These are phyloP conservation scores for Aechmea fasciata DNA, from an alignment of 176 grass and related monocot species.

Conservation along the genomic window DNA sequence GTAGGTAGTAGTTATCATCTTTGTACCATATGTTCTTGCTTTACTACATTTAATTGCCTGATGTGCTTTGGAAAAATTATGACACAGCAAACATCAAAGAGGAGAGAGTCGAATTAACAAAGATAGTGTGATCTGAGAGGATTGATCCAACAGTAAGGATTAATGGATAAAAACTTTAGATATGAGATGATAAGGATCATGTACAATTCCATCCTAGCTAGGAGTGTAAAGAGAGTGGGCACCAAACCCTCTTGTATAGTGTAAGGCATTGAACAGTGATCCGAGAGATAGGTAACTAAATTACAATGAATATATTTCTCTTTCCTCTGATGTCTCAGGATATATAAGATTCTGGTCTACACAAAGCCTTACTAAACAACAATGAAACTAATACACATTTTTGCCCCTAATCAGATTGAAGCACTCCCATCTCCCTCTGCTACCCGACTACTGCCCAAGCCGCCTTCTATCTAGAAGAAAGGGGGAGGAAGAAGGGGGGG, in stretches of 20 bases:
- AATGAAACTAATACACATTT: slow-evolving; percentile 6
- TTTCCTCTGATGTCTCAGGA: slow-evolving; percentile 2
- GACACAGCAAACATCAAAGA: no score
- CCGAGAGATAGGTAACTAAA: not conserved
- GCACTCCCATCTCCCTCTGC: not conserved
- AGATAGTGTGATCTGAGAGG: not conserved
- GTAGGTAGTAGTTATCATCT: no score
- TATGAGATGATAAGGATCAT: no score
- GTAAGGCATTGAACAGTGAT: not conserved
- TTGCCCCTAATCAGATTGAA: not conserved
- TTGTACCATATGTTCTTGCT: no score
- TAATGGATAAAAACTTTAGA: no score
- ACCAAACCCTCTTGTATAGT: no score
- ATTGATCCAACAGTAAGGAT: not conserved
- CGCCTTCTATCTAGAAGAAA: not conserved
- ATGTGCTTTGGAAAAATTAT: no score
- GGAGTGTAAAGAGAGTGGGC: no score
- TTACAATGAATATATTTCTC: not conserved
- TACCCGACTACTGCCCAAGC: not conserved
- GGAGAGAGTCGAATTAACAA: not conserved
- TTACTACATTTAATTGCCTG: no score
- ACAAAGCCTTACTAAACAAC: slow-evolving; percentile 13
- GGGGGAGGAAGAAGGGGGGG: not conserved
- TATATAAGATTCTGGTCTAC: slow-evolving; percentile 8
- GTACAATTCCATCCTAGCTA: no score